Conservation (phyloP, 768 basidiomycete species). For the Terana coerulea region DNA sequence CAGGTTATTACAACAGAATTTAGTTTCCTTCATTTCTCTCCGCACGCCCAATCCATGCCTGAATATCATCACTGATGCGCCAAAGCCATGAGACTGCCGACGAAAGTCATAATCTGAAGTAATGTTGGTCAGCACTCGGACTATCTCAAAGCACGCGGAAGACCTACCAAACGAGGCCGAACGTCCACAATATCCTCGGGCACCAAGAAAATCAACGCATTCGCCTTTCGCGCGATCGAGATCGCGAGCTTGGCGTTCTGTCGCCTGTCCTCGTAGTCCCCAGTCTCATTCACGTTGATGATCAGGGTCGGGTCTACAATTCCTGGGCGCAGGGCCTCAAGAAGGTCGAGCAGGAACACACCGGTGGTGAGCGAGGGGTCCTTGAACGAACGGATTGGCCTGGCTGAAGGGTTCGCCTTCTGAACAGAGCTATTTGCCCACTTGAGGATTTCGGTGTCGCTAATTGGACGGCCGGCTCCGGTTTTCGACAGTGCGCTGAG, state of each 20-base stretch:
- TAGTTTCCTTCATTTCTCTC: background rate
- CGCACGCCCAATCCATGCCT: background rate
- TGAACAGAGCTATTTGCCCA: constrained; percentile 95
- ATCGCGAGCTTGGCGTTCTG: constrained; percentile 97
- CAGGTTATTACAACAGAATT: background rate
- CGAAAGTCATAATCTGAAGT: constrained; percentile 86
- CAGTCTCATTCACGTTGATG: constrained; percentile 50
- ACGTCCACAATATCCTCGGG: constrained; percentile 97
- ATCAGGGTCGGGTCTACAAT: constrained; percentile 91
- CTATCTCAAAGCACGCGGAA: background rate
- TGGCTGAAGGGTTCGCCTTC: constrained; percentile 52
- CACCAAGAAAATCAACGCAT: constrained; percentile 92
- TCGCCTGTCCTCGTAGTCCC: constrained; percentile 82
- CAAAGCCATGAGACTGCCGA: constrained; percentile 87
- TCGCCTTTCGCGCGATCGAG: constrained; percentile 98
- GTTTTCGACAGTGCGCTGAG: constrained; percentile 69
- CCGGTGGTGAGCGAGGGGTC: constrained; percentile 87
- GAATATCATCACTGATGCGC: constrained; percentile 36
- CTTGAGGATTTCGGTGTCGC: constrained; percentile 89
- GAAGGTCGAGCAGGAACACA: constrained; percentile 88
- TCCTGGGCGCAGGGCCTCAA: constrained; percentile 89
- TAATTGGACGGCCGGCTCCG: constrained; percentile 74
- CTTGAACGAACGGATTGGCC: constrained; percentile 87
- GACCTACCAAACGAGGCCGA: constrained; percentile 78
- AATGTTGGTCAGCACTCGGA: background rate